Percentiles rank a stretch among this genome's conserved stretches.
phyloP scores from a whole-genome alignment of 2,329 filamentous ascomycete genomes.

The Paecilomyces sp. region DNA sequence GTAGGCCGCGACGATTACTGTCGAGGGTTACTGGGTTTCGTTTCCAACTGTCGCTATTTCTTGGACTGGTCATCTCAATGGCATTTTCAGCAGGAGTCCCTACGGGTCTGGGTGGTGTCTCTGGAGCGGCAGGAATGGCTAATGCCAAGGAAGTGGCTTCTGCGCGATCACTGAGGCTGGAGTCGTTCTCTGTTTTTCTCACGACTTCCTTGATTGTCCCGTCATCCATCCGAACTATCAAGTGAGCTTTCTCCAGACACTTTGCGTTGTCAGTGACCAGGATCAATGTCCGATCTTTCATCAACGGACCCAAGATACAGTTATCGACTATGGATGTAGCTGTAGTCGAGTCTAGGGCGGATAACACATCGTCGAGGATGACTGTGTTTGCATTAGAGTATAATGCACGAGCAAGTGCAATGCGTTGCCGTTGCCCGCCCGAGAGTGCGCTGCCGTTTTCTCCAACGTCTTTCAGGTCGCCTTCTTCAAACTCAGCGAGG shows the following conservation, averaged over 20 bases:
- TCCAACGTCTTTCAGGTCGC: constrained; percentile 53
- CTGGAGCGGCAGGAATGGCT: background rate
- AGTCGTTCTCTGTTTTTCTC: background rate
- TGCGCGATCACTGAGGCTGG: background rate
- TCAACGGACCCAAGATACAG: constrained; percentile 5
- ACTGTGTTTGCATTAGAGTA: constrained; percentile 50
- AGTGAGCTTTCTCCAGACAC: constrained; percentile 2
- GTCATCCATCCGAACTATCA: constrained; percentile 5
- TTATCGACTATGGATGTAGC: constrained; percentile 3
- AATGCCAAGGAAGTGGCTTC: background rate
- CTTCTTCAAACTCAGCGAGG: constrained; percentile 46
- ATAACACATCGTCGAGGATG: constrained; percentile 44
- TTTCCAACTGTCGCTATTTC: background rate
- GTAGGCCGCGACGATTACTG: background rate
- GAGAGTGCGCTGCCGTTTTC: constrained; percentile 57
- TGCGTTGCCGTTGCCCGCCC: constrained; percentile 55
- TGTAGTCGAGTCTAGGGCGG: constrained; percentile 6
- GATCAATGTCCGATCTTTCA: constrained; percentile 3
- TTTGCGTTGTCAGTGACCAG: constrained; percentile 5
- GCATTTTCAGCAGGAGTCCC: background rate
- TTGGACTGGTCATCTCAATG: background rate
- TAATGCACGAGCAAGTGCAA: constrained; percentile 50
- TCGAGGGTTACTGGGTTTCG: background rate
- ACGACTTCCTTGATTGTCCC: constrained; percentile 1
- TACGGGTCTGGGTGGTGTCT: background rate